Evolutionary conservation across 495 filamentous ascomycete genomes (phyloP), one percentile per base, ranked within the genome.

Genomic region (Annulohypoxylon moriforme): DNA sequence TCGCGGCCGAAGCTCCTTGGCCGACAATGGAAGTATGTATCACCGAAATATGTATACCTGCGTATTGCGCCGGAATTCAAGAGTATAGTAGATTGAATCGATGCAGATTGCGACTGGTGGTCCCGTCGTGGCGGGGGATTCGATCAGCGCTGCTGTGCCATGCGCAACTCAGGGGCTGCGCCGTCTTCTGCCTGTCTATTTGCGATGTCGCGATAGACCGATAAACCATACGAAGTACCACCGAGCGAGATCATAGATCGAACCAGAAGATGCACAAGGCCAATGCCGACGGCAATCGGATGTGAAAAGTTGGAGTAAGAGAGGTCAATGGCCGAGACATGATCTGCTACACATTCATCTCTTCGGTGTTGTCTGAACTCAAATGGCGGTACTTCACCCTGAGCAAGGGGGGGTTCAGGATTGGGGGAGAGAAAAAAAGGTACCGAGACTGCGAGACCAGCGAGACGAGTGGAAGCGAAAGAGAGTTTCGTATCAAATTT

Each of bases 341-440:
- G 71, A 64, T 74, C 71, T 70, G 67, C 71, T 74, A 74, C 71
- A 70, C 49, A 24, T 18, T 59, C 71, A 64, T 74, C 56, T 61
- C 62, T 74, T 70, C 63, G 71, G 71, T 64, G 24, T 63, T 63
- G 67, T 67, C 57, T 58, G 66, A 73, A 73, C 71, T 72, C 59
- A 72, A 73, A 68, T 65, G 53, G 60, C 50, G 53, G 70, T 67
- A 67, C 33, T 72, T 67, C 59, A 65, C 60, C 60, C 55, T 73
- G 56, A 65, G 4, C 55, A 66, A 57, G 70, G 70, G 70, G 56
- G 55, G 47, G 9, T 11, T 10, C 18, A 29, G 14, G 47, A 56
- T 47, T 25, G 46, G 57, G 46, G 40, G 38, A 42, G 36, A 16
- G 42, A 52, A 22, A 16, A 44, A 61, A 68, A 68, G 65, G 65